Evolutionary conservation across 371 early-diverging fungal genomes (phyloP).

Genomic region (Fennellomyces sp.): DNA sequence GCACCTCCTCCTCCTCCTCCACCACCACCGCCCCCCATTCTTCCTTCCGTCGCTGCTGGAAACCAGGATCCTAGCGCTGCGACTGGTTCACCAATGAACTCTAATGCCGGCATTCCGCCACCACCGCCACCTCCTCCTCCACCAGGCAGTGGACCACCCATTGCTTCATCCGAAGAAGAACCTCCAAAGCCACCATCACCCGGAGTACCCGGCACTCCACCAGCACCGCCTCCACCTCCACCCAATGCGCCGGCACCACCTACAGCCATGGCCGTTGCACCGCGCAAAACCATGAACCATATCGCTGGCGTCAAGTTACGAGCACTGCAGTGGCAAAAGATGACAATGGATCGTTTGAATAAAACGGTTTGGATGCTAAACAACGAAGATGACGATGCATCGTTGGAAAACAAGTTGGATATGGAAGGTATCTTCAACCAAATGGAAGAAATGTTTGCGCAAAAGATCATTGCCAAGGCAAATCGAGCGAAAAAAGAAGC

Average conservation of each 20-base stretch:
- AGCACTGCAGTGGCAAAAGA: slow-evolving; percentile 85
- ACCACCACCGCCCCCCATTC: slow-evolving; percentile 18
- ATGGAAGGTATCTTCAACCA: slow-evolving; percentile 66
- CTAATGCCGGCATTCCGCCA: slow-evolving; percentile 22
- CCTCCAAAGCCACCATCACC: slow-evolving; percentile 27
- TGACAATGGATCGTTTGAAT: slow-evolving; percentile 61
- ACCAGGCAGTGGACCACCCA: slow-evolving; percentile 3
- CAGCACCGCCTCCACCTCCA: slow-evolving; percentile 23
- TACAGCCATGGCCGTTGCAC: neutral
- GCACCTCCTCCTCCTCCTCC: slow-evolving; percentile 17
- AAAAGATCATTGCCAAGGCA: slow-evolving; percentile 56
- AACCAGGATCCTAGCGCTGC: neutral
- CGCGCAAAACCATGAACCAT: slow-evolving; percentile 66
- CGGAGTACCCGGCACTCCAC: too few relatives aligned
- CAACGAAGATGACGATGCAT: slow-evolving; percentile 43
- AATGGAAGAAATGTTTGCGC: slow-evolving; percentile 80
- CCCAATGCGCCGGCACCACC: slow-evolving; percentile 8
- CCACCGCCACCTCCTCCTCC: slow-evolving; percentile 48
- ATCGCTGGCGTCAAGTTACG: slow-evolving; percentile 75
- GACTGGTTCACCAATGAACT: neutral
- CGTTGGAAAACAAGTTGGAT: slow-evolving; percentile 46
- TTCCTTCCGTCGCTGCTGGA: neutral
- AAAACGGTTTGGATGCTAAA: slow-evolving; percentile 59
- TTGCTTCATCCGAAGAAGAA: neutral
- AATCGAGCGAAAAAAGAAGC: slow-evolving; percentile 31